Evolutionary conservation across 305 asterid species (phyloP).

Genomic region (Nicotiana rustica): DNA sequence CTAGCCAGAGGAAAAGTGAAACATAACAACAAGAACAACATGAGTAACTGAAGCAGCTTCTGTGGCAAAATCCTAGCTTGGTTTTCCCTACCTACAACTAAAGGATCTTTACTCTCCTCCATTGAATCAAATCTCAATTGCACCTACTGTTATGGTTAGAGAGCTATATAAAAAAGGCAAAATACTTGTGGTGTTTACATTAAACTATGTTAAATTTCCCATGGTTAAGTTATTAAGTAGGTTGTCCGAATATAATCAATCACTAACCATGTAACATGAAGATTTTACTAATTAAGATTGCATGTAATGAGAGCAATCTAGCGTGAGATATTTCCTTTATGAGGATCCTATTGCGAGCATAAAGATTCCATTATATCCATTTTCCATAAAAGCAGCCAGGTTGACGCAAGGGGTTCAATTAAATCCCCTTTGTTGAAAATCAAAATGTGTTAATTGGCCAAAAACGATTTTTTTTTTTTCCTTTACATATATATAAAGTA

Average conservation of each 20-base stretch:
- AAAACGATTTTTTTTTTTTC: too few species aligned
- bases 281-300: not conserved
- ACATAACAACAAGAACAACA: slow-evolving; percentile 62
- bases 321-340: not conserved
- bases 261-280: not conserved
- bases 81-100: too few species aligned
- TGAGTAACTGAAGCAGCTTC: slow-evolving; percentile 65
- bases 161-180: not conserved
- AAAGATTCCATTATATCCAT: too few species aligned
- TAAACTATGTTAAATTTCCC: not conserved
- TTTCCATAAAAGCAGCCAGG: too few species aligned
- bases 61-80: slow-evolving; percentile 68
- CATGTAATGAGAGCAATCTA: not conserved
- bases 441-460: too few species aligned
- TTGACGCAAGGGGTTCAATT: too few species aligned
- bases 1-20: slow-evolving; percentile 68
- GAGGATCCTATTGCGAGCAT: not conserved
- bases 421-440: too few species aligned
- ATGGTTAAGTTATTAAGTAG: not conserved
- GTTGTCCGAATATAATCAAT: not conserved
- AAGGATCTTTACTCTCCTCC: slow-evolving; percentile 35
- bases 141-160: not conserved
- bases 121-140: not conserved
- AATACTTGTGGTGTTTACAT: not conserved
- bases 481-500: too few species aligned